These are phyloP conservation scores for Capsella rubella DNA, from an alignment of 441 rosid genomes.

Conservation along the genomic window DNA sequence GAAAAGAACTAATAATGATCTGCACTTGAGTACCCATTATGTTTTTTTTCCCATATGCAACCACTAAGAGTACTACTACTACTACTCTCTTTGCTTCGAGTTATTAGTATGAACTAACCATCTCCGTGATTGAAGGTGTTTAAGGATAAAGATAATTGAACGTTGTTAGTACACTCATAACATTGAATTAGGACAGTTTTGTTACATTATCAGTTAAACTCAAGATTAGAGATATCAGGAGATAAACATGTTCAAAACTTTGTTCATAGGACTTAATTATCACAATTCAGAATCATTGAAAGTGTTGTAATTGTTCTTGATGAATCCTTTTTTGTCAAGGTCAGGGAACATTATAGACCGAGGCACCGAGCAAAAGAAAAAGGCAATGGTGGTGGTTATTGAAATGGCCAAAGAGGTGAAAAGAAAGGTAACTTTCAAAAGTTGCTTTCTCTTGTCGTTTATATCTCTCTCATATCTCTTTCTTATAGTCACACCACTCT, in stretches of 20 bases:
- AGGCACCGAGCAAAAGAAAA: conserved; percentile 25
- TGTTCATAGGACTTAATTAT: neutral
- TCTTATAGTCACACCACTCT: conserved; percentile 40
- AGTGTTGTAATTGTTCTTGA: conserved; percentile 4
- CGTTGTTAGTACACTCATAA: conserved; percentile 22
- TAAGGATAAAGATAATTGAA: conserved; percentile 24
- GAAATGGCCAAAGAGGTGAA: conserved; percentile 42
- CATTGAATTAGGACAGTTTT: neutral
- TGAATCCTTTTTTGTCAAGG: conserved; percentile 19
- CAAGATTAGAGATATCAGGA: neutral
- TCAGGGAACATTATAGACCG: conserved; percentile 13
- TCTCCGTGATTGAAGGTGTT: conserved; percentile 45
- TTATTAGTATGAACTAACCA: conserved; percentile 36
- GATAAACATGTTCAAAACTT: neutral
- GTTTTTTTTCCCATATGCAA: conserved; percentile 44
- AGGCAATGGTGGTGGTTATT: conserved; percentile 39
- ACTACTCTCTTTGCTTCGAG: conserved; percentile 26
- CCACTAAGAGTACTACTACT: conserved; percentile 36
- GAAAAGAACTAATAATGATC: conserved; percentile 42
- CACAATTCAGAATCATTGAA: conserved; percentile 15
- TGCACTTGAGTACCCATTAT: conserved; percentile 43
- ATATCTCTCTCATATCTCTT: conserved; percentile 23
- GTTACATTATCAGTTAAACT: neutral
- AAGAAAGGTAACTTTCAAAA: conserved; percentile 44
- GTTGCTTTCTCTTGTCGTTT: conserved; percentile 30